phyloP scores from a whole-genome alignment of 2,329 filamentous ascomycete genomes.

The Aspergillus candidus region DNA sequence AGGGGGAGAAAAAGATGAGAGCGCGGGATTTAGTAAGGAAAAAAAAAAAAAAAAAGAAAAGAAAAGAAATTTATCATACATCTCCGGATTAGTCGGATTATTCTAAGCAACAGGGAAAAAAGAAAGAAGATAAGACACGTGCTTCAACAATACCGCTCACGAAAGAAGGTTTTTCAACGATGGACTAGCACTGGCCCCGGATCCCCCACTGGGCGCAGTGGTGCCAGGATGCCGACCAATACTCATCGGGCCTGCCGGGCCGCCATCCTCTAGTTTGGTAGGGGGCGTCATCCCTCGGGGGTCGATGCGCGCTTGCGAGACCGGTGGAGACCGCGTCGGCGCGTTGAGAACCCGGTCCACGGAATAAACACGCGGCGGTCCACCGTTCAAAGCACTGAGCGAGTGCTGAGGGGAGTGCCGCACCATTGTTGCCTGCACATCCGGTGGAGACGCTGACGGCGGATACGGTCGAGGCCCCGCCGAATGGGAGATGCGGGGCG shows the following conservation, averaged over 20 bases:
- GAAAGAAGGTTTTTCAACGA: slow-evolving; percentile 69
- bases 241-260: slow-evolving; percentile 21
- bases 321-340: slow-evolving; percentile 31
- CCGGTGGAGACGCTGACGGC: slow-evolving; percentile 33
- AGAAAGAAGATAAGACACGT: slow-evolving; percentile 17
- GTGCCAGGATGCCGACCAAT: slow-evolving; percentile 22
- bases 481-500: slow-evolving; percentile 30
- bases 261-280: slow-evolving; percentile 23
- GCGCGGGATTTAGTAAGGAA: too few species aligned
- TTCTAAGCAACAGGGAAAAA: slow-evolving; percentile 5
- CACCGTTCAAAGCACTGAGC: slow-evolving; percentile 31
- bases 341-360: slow-evolving; percentile 32
- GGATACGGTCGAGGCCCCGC: slow-evolving; percentile 29
- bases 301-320: slow-evolving; percentile 30
- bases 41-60: slow-evolving; percentile 3
- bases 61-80: slow-evolving; percentile 15
- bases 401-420: slow-evolving; percentile 34
- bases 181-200: slow-evolving; percentile 69
- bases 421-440: slow-evolving; percentile 31
- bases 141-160: slow-evolving; percentile 31
- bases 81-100: slow-evolving; percentile 1
- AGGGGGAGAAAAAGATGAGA: too few species aligned
- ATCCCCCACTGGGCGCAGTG: slow-evolving; percentile 25
- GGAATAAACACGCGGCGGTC: slow-evolving; percentile 32
- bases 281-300: slow-evolving; percentile 30